Conservation (phyloP, 331 rosid genomes). For the Pyracantha coccinea region DNA sequence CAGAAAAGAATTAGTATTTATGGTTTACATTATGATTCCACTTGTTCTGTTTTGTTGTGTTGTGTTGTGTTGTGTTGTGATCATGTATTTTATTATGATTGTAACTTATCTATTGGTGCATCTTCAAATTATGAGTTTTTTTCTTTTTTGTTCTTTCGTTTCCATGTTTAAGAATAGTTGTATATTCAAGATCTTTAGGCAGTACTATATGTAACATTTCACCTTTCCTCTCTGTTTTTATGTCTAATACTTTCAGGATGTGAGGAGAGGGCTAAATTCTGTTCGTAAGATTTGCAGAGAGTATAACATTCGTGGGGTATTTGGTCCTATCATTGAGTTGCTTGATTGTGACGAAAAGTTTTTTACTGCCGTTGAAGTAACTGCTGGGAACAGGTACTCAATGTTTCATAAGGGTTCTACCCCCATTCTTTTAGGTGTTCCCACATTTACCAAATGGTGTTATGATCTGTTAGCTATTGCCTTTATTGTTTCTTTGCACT, state of each 20-base stretch:
- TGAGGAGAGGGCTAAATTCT: conserved; percentile 90
- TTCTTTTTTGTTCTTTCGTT: neutral
- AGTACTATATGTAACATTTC: neutral
- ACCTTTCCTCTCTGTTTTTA: neutral
- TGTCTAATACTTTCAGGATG: conserved; percentile 51
- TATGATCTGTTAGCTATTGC: neutral
- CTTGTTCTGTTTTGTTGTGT: neutral
- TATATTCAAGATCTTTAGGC: neutral
- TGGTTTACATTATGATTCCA: neutral
- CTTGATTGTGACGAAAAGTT: conserved; percentile 87
- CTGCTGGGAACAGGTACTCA: conserved; percentile 89
- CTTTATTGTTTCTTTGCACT: neutral
- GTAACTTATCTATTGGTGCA: neutral
- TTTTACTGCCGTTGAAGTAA: conserved; percentile 96
- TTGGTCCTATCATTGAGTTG: conserved; percentile 93
- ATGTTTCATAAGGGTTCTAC: neutral
- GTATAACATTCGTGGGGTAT: conserved; percentile 67
- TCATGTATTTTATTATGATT: neutral
- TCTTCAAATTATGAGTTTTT: neutral
- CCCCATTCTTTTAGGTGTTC: neutral
- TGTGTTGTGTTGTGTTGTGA: neutral
- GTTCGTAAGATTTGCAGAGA: conserved; percentile 77
- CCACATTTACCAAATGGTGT: neutral
- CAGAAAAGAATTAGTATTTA: neutral
- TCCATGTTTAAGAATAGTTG: neutral